Evolutionary conservation across 2,329 filamentous ascomycete species (phyloP), one percentile per base, ranked within the genome.

Genomic region (Penicillium sp.): DNA sequence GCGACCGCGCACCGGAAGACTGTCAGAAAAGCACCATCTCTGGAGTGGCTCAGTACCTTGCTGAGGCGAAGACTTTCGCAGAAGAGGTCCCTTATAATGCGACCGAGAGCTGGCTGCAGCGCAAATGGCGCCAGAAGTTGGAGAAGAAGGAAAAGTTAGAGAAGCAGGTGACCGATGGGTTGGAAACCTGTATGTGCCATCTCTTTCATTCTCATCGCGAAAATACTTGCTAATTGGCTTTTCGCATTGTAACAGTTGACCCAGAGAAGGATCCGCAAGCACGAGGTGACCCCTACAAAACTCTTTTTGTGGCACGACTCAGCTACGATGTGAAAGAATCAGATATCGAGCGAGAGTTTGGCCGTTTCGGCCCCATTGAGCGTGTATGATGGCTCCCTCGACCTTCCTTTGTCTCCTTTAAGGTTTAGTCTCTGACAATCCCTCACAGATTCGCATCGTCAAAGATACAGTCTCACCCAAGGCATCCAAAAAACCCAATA

Each of bases 201-300:
- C 16, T 16, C 41, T 21, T 24, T 13, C 33, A 14, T 27, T 10
- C 26, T 14, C 24, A 16, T 19, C 24, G 33, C n/a, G 14, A 22
- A 48, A 7, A n/a, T 21, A 22, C 21, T 44, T 31, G 22, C 61
- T 66, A 54, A 65, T 19, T 6, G 26, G 29, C 11, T 10, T 7
- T 11, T 10, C 24, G 14, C 31, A 43, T 57, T 24, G 46, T 56
- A 46, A 62, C 63, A 93, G 93, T 90, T 76, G 90, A 93, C 62
- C 93, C 95, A 7, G 79, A 81, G 24, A 87, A 95, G 37, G 95
- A 99, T 70, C 85, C 89, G 13, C 95, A 97, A 68, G 89, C 96
- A 63, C 86, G 92, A 63, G 93, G 95, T 55, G 93, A 98, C 78
- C 89, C 93, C 1, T 97, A 95, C 82, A 96, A 91, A 78, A 99